A percentile compares a stretch with the other conserved stretches of the same genome.
phyloP scores from a whole-genome alignment of 225 moss, liverwort and hornwort species.

The Pleurozium schreberi region DNA sequence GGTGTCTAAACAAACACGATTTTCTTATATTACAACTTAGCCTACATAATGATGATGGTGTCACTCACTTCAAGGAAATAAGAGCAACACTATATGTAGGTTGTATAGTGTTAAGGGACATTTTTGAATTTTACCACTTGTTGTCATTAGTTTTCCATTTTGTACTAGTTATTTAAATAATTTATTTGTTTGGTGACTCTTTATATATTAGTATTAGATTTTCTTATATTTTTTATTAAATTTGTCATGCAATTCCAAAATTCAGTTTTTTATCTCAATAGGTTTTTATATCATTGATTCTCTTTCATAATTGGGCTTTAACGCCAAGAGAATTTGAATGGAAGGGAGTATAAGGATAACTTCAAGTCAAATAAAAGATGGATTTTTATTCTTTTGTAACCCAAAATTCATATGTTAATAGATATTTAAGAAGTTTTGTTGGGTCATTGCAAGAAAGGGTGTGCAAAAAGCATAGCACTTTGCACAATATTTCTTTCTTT shows the following conservation, averaged over 20 bases:
- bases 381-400: fast-evolving
- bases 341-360: not conserved
- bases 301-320: not conserved
- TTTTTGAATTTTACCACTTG: not conserved
- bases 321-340: not conserved
- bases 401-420: not conserved
- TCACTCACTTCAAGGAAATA: no score
- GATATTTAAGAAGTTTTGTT: not conserved
- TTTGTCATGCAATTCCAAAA: fast-evolving
- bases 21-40: no score
- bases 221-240: not conserved
- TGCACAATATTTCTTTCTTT: no score
- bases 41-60: no score
- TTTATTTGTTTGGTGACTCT: not conserved
- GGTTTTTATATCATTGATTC: not conserved
- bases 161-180: not conserved
- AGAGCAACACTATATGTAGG: not conserved
- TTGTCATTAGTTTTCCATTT: not conserved
- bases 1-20: no score
- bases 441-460: no score
- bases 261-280: not conserved
- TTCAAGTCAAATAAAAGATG: not conserved
- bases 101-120: no score
- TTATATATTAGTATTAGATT: not conserved
- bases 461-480: no score